Base-by-base conservation (phyloP, 2,329 filamentous ascomycete genomes). In the Diaporthe ilicicola region DNA sequence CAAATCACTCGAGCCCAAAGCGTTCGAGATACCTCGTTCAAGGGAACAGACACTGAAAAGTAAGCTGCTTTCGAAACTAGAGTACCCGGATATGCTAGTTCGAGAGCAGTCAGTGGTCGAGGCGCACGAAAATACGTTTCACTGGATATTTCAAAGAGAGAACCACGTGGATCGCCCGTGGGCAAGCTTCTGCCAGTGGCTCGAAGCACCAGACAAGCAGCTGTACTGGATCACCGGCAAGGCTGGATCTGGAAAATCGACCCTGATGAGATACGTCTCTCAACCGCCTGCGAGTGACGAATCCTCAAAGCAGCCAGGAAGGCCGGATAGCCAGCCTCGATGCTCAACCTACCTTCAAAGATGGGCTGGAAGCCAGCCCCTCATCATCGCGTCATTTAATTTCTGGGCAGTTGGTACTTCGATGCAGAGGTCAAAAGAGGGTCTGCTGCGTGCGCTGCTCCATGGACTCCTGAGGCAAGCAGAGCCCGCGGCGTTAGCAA, bases 181-280 rank as follows among this genome's bases (percentile, higher is more conserved):
- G 55, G 55, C 37, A 6, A 59, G 55, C 32, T 66, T 66, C 29
- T 51, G 48, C n/a, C 13, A 54, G 22, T 66, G 62, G 62, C 39
- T 66, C 13, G 55, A 59, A 19, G 51, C 5, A n/a, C 19, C 62
- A 13, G 62, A 66, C 29, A 27, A 51, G 32, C 22, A n/a, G 17
- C 22, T 66, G 2, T 66, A 66, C 34, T 54, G 48, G 62, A 66
- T 54, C 4, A 66, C 46, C 24, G 62, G 62, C 48, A 66, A 66
- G 10, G 34, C 62, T 32, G 62, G 62, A 42, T 51, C 62, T 13
- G 62, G 62, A 2, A 66, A 66, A 22, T 53, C 46, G 4, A 53
- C 62, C 3, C 62, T 54, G 32, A 66, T 66, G 62, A 53, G n/a
- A n/a, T 66, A 29, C 62, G 32, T 66, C 48, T 54, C n/a, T 4